Evolutionary conservation across 106 monocot genomes (phyloP), one percentile per base, ranked within the genome.

Genomic region (Allium fistulosum): DNA sequence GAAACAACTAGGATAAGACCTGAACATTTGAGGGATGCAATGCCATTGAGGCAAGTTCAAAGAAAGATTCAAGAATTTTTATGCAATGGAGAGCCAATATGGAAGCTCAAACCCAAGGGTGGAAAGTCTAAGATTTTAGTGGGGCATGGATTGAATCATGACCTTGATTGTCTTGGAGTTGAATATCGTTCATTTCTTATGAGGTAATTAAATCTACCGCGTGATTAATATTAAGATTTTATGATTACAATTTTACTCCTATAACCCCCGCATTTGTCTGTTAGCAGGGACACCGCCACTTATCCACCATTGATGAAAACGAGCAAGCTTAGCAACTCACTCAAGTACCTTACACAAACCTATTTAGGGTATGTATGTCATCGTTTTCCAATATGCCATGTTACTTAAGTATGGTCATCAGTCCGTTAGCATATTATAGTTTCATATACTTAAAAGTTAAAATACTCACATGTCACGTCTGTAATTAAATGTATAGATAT

Each of bases 231-330:
- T 27, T 53, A 67, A 26, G 49, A 26, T 12, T 67, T 59, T 67
- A 50, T 27, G 11, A 11, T 27, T 13, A 67, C 15, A 0, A 11
- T 17, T 18, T n/a, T 51, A 53, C 22, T 50, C 6, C 1, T 11
- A 59, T 15, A 59, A 22, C 15, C 15, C 22, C 22, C 18, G 2
- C n/a, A 49, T 15, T 66, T 57, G 27, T 28, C 49, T 12, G 1
- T 63, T 7, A 8, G 17, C 69, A 92, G 88, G 80, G 88, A 92
- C 67, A 85, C 82, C 57, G 80, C 87, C 1, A 83, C 59, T 2
- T 92, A 88, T 69, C 84, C 88, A 59, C 92, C 92, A 56, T 37
- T 92, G 71, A 92, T 92, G 92, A 88, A 85, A 65, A 92, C 88
- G 13, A 88, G 87, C 85, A 85, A 88, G 88, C 85, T 92, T 22